phyloP scores from a whole-genome alignment of 2,329 filamentous ascomycete species.

The Trichothecium roseum region DNA sequence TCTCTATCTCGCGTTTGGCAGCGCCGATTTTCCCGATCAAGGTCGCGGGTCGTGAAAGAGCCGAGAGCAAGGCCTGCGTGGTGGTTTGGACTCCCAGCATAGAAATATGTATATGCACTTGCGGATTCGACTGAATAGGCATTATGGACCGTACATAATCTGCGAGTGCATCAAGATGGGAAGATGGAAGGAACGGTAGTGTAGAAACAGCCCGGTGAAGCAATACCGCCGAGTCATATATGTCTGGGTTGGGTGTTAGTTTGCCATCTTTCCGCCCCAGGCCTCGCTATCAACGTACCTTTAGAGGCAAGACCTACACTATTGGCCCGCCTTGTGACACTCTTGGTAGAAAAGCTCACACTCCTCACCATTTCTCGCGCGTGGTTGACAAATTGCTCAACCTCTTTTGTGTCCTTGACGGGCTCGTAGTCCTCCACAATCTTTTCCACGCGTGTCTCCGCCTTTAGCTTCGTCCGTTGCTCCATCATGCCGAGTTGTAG shows the following conservation, averaged over 20 bases:
- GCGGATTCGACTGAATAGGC: conserved; percentile 63
- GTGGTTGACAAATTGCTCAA: conserved; percentile 86
- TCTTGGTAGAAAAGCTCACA: conserved; percentile 74
- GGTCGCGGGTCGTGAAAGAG: conserved; percentile 68
- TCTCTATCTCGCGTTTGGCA: conserved; percentile 66
- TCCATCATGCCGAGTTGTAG: conserved; percentile 84
- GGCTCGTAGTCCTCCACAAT: conserved; percentile 85
- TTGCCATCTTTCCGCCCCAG: neutral
- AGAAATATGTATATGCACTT: conserved; percentile 61
- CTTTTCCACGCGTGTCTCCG: conserved; percentile 70
- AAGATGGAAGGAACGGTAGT: conserved; percentile 55
- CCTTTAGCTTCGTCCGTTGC: conserved; percentile 78
- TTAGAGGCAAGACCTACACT: conserved; percentile 54
- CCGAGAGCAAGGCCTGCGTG: conserved; percentile 67
- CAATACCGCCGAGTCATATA: conserved; percentile 54
- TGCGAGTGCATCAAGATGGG: conserved; percentile 61
- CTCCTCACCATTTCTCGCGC: conserved; percentile 81
- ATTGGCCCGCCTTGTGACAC: conserved; percentile 70
- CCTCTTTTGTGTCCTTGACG: conserved; percentile 71
- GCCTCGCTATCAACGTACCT: conserved; percentile 31
- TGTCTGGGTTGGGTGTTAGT: conserved; percentile 33
- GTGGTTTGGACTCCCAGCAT: conserved; percentile 76
- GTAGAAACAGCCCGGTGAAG: conserved; percentile 41
- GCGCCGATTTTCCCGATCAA: conserved; percentile 69
- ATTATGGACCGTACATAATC: conserved; percentile 57